phyloP scores from a whole-genome alignment of 2,329 filamentous ascomycete species.

The Aspergillus puulaauensis region DNA sequence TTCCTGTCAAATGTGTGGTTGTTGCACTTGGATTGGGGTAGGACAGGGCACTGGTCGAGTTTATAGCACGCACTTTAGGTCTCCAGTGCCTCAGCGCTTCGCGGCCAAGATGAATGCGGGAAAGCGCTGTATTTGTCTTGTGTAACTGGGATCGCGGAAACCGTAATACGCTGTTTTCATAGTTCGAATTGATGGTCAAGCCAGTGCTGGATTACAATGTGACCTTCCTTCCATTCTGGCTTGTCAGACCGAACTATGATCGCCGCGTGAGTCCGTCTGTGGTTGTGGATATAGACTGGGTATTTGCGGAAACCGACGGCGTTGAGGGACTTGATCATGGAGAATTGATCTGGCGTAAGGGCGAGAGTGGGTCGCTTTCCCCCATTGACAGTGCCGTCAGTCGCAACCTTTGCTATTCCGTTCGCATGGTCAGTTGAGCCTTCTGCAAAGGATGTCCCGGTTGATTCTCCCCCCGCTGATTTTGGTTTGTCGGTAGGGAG shows the following conservation, averaged over 20 bases:
- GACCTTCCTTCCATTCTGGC: constrained; percentile 73
- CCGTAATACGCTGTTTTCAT: neutral
- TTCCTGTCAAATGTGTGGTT: neutral
- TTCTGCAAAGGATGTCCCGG: neutral
- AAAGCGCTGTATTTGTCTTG: neutral
- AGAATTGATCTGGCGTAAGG: constrained; percentile 75
- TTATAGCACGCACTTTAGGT: neutral
- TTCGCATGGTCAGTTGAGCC: neutral
- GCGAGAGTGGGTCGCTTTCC: constrained; percentile 67
- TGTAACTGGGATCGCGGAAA: neutral
- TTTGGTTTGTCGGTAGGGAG: neutral
- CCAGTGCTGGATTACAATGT: constrained; percentile 78
- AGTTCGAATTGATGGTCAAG: constrained; percentile 66
- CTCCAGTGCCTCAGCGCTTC: neutral
- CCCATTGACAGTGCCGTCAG: neutral
- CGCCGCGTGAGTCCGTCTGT: constrained; percentile 80
- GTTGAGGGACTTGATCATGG: constrained; percentile 78
- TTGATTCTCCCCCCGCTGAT: neutral
- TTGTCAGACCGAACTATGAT: constrained; percentile 75
- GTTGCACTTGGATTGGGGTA: neutral
- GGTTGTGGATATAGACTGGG: constrained; percentile 58
- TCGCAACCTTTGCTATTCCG: neutral
- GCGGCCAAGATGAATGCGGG: neutral
- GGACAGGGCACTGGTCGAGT: neutral
- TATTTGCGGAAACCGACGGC: constrained; percentile 59